Percentiles rank a stretch among this genome's conserved stretches.
Conservation (phyloP, 768 basidiomycete species). For the Phylloporus rhodoxanthus region DNA sequence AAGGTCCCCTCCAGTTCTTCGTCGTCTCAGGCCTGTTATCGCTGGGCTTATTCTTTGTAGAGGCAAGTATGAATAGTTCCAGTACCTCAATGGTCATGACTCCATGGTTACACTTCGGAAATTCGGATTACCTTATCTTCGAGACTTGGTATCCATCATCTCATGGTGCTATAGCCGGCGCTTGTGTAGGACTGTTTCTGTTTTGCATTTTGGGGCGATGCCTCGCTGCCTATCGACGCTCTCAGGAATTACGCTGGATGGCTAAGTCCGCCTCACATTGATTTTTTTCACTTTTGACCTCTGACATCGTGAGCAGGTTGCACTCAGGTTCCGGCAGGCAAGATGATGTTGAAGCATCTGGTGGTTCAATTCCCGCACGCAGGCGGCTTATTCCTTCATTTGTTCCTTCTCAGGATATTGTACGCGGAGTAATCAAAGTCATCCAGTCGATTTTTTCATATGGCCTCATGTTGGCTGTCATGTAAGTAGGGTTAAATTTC, state of each 20-base stretch:
- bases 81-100: slow-evolving; percentile 42
- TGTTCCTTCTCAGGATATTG: slow-evolving; percentile 57
- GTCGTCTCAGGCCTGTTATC: neutral
- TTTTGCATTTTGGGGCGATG: slow-evolving; percentile 69
- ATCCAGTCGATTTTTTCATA: slow-evolving; percentile 63
- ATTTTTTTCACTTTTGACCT: neutral
- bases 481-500: slow-evolving; percentile 42
- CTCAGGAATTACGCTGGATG: slow-evolving; percentile 53
- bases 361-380: slow-evolving; percentile 8
- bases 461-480: slow-evolving; percentile 73
- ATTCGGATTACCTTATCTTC: slow-evolving; percentile 64
- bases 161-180: slow-evolving; percentile 64
- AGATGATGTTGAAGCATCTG: neutral
- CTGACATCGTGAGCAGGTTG: slow-evolving; percentile 3
- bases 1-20: neutral
- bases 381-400: slow-evolving; percentile 50
- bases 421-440: slow-evolving; percentile 60
- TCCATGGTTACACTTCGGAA: slow-evolving; percentile 65
- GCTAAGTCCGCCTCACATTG: slow-evolving; percentile 39
- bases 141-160: slow-evolving; percentile 62
- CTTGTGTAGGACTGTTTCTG: slow-evolving; percentile 64
- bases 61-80: slow-evolving; percentile 3
- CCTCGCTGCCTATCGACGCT: slow-evolving; percentile 52
- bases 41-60: neutral
- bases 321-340: slow-evolving; percentile 1